Evolutionary conservation across 2,329 filamentous ascomycete species (phyloP).

Genomic region (Phoma herbarum): DNA sequence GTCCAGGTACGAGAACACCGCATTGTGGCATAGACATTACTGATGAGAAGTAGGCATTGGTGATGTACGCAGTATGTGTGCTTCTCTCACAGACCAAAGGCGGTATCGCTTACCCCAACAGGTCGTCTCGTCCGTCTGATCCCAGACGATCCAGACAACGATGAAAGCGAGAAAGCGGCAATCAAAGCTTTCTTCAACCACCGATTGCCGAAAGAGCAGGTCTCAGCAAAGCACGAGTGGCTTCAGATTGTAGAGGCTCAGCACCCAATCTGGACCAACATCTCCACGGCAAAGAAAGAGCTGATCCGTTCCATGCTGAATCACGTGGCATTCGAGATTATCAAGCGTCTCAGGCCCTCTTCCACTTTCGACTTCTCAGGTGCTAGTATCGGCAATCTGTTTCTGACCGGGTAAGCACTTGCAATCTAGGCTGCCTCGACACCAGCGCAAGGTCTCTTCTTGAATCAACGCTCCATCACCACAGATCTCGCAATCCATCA

Average conservation of each 20-base stretch:
- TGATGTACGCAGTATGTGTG: slow-evolving; percentile 73
- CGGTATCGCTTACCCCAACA: slow-evolving; percentile 46
- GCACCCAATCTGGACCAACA: slow-evolving; percentile 74
- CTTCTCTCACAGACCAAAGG: not conserved
- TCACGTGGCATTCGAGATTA: slow-evolving; percentile 59
- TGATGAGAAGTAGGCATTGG: slow-evolving; percentile 62
- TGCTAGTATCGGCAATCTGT: slow-evolving; percentile 62
- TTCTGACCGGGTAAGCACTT: slow-evolving; percentile 59
- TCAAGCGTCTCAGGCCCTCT: slow-evolving; percentile 57
- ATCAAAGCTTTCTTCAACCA: slow-evolving; percentile 90
- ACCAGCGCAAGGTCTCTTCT: not conserved
- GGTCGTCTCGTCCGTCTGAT: slow-evolving; percentile 91
- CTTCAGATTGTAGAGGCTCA: slow-evolving; percentile 86
- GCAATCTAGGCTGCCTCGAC: not conserved
- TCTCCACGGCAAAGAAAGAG: slow-evolving; percentile 61
- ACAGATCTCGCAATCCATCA: not conserved
- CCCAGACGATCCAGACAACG: slow-evolving; percentile 66
- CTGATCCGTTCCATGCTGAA: slow-evolving; percentile 62
- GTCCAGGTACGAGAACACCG: slow-evolving; percentile 70
- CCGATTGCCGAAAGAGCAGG: slow-evolving; percentile 71
- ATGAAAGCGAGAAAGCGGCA: slow-evolving; percentile 66
- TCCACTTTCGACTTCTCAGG: slow-evolving; percentile 60
- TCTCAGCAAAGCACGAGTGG: slow-evolving; percentile 79
- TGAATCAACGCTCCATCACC: not conserved
- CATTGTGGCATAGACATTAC: not conserved